Base-by-base conservation (phyloP, 2,329 filamentous ascomycete genomes). In the Ascochyta rabiei region DNA sequence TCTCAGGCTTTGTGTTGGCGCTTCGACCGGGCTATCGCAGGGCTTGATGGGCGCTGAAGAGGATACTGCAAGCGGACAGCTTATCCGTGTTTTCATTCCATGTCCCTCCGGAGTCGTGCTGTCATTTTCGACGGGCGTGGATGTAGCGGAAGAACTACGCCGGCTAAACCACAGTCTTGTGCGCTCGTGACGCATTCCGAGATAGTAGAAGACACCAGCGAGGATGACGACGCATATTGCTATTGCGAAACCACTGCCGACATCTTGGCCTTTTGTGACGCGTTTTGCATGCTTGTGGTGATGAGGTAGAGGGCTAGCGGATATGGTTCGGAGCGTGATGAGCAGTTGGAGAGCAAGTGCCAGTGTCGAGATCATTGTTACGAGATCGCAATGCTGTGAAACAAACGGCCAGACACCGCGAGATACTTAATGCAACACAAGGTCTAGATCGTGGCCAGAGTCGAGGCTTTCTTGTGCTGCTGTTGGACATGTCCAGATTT, bases 181-280 rank as follows among this genome's bases (percentile, higher is more conserved):
- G 26, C 49, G 52, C 21, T 54, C 56, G 23, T 51, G 53, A n/a
- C 13, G 44, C 44, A 54, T 56, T 28, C 59, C 59, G 18, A 61
- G 49, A 16, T 53, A 59, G 38, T 59, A 59, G 43, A 59, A 53
- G n/a, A 56, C 15, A n/a, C 30, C 39, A 7, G 52, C 42, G n/a
- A 61, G 50, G 6, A 61, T 6, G 1, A 59, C 12, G 37, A 56
- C 10, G 10, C 43, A 53, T 37, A 61, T 48, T 26, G 56, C 52
- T 41, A 61, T 59, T 6, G 48, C 56, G 7, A 59, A 51, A 18
- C 46, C 48, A 23, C 48, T 54, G 7, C 52, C 59, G 12, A 61
- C 24, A 19, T 56, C 56, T 13, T 43, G 52, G 15, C 18, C 13
- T 26, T 33, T 33, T 35, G 41, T 26, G 19, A 30, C 37, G 31